These are phyloP conservation scores for Dujonia santamariae DNA, from an alignment of 1,139 yeast species.

Conservation along the genomic window DNA sequence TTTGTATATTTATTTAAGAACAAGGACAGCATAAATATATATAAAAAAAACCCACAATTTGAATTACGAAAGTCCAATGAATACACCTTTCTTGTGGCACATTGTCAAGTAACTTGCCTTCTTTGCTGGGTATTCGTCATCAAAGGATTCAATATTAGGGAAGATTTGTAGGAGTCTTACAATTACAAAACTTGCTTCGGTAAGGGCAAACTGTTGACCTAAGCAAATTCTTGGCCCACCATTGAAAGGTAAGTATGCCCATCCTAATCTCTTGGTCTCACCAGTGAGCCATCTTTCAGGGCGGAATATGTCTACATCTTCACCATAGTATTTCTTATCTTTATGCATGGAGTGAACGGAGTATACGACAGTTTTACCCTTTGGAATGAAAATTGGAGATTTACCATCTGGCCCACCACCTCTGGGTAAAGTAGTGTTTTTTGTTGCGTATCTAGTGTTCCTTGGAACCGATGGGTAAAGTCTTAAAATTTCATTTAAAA, in stretches of 20 bases:
- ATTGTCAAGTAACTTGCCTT: slow-evolving; percentile 34
- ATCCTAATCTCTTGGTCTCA: slow-evolving; percentile 33
- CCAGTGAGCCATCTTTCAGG: slow-evolving; percentile 52
- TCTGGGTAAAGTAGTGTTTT: slow-evolving; percentile 47
- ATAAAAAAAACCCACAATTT: background rate
- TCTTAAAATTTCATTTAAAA: slow-evolving; percentile 49
- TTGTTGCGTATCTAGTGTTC: slow-evolving; percentile 43
- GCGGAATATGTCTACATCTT: slow-evolving; percentile 39
- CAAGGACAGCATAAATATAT: no score
- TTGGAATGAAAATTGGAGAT: slow-evolving; percentile 40
- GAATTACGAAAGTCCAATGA: slow-evolving; percentile 11
- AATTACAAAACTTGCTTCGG: slow-evolving; percentile 50
- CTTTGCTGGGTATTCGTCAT: slow-evolving; percentile 30
- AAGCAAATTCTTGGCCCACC: slow-evolving; percentile 63
- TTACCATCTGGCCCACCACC: slow-evolving; percentile 51
- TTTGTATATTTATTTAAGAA: no score
- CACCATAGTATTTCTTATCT: slow-evolving; percentile 37
- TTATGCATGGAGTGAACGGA: slow-evolving; percentile 43
- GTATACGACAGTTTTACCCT: slow-evolving; percentile 40
- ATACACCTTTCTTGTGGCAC: slow-evolving; percentile 25
- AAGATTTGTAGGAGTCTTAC: slow-evolving; percentile 38
- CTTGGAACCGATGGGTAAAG: slow-evolving; percentile 54
- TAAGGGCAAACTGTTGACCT: slow-evolving; percentile 59
- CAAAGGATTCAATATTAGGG: slow-evolving; percentile 13
- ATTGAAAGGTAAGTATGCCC: slow-evolving; percentile 56